A percentile compares a stretch with the other conserved stretches of the same genome.
These are phyloP conservation scores for Hanseniaspora taiwanica DNA, from an alignment of 805 yeast species.

Conservation along the genomic window DNA sequence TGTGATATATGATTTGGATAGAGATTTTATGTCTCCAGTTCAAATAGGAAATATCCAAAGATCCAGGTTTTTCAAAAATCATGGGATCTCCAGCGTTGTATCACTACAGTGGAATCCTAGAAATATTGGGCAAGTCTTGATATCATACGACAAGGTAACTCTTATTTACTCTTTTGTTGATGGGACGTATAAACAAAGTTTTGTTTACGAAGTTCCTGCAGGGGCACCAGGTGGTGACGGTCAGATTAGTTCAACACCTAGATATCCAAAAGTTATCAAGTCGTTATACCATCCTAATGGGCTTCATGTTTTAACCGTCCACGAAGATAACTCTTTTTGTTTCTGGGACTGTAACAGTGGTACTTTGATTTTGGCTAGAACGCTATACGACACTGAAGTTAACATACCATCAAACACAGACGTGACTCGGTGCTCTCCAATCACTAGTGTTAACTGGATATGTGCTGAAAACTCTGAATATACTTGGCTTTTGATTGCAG, in stretches of 20 bases:
- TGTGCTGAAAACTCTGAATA: slow-evolving; percentile 70
- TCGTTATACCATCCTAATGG: slow-evolving; percentile 92
- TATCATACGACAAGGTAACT: slow-evolving; percentile 59
- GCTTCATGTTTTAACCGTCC: slow-evolving; percentile 63
- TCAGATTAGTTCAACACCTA: slow-evolving; percentile 12
- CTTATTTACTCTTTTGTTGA: slow-evolving; percentile 55
- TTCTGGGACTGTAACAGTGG: slow-evolving; percentile 91
- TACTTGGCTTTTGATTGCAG: slow-evolving; percentile 59
- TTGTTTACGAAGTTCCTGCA: slow-evolving; percentile 49
- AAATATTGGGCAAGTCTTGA: slow-evolving; percentile 65
- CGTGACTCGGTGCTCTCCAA: slow-evolving; percentile 19
- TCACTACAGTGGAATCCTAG: slow-evolving; percentile 76
- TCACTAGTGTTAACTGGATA: slow-evolving; percentile 57
- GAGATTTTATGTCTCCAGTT: slow-evolving; percentile 52
- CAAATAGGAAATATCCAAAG: slow-evolving; percentile 63
- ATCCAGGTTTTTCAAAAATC: slow-evolving; percentile 38
- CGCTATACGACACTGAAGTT: slow-evolving; percentile 50
- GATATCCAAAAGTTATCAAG: slow-evolving; percentile 32
- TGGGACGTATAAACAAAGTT: slow-evolving; percentile 40
- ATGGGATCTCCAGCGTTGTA: slow-evolving; percentile 48
- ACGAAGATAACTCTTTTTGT: slow-evolving; percentile 70
- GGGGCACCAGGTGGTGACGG: slow-evolving; percentile 63
- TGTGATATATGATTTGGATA: slow-evolving; percentile 67
- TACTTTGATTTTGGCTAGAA: slow-evolving; percentile 58
- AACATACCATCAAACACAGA: slow-evolving; percentile 21